phyloP scores from a whole-genome alignment of 2,329 filamentous ascomycete genomes.

The Microsporum audouinii region DNA sequence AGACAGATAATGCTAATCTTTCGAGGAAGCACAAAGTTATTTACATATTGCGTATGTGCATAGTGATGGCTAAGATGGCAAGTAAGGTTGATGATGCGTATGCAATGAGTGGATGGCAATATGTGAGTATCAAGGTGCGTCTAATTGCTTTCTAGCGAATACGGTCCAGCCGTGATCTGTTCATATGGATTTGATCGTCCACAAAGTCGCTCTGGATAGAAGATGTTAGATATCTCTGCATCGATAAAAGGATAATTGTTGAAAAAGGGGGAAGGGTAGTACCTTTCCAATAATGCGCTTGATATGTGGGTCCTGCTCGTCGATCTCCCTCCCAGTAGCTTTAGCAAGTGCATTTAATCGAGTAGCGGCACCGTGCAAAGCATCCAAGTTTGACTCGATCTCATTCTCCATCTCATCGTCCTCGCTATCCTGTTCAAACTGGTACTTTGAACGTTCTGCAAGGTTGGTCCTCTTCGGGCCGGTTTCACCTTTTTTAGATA shows the following conservation, averaged over 20 bases:
- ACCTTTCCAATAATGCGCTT: slow-evolving; percentile 70
- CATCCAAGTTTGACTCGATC: slow-evolving; percentile 55
- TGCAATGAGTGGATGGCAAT: background rate
- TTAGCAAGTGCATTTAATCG: slow-evolving; percentile 62
- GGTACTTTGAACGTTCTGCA: slow-evolving; percentile 59
- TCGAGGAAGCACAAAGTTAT: background rate
- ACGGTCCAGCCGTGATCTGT: slow-evolving; percentile 58
- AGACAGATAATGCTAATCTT: background rate
- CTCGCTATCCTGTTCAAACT: slow-evolving; percentile 64
- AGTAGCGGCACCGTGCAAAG: slow-evolving; percentile 50
- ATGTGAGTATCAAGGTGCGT: background rate
- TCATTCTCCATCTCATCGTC: slow-evolving; percentile 60
- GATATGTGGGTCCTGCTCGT: slow-evolving; percentile 66
- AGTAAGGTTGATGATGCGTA: background rate
- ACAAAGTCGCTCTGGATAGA: slow-evolving; percentile 60
- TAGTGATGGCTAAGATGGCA: background rate
- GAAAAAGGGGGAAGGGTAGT: slow-evolving; percentile 20
- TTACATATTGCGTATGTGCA: background rate
- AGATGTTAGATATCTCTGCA: slow-evolving; percentile 16
- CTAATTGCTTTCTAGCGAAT: slow-evolving; percentile 23
- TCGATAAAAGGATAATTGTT: background rate
- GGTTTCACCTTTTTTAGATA: slow-evolving; percentile 43
- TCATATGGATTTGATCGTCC: slow-evolving; percentile 69
- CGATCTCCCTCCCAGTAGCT: slow-evolving; percentile 64
- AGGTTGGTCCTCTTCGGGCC: slow-evolving; percentile 42